phyloP scores from a whole-genome alignment of 306 rosid species.

The Dalbergia cultrata region DNA sequence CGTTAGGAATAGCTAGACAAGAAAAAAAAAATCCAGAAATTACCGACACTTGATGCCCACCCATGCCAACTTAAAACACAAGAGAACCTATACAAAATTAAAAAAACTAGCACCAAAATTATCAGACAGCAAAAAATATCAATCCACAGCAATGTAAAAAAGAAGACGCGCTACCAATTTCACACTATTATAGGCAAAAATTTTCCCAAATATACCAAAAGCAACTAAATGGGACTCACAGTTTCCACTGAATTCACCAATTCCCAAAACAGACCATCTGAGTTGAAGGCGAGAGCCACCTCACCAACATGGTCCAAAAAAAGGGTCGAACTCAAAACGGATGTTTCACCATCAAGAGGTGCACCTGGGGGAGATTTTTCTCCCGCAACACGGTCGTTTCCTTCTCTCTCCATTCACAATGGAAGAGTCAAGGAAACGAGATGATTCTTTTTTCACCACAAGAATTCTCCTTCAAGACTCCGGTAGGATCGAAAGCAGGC shows the following conservation, averaged over 20 bases:
- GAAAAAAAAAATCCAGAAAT: not conserved
- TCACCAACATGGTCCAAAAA: slow-evolving; percentile 75
- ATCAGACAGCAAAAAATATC: slow-evolving; percentile 9
- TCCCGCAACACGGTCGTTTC: slow-evolving; percentile 42
- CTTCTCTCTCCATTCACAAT: slow-evolving; percentile 61
- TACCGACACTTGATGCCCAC: not conserved
- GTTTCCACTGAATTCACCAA: slow-evolving; percentile 45
- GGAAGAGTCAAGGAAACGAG: slow-evolving; percentile 66
- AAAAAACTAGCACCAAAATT: not conserved
- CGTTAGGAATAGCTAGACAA: not conserved
- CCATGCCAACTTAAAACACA: not conserved
- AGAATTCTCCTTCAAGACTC: not conserved
- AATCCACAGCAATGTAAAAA: slow-evolving; percentile 5
- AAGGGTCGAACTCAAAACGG: slow-evolving; percentile 60
- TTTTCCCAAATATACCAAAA: slow-evolving; percentile 5
- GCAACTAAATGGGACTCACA: slow-evolving; percentile 52
- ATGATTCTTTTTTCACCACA: not conserved
- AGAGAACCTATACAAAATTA: not conserved
- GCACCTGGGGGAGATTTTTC: slow-evolving; percentile 42
- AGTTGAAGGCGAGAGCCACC: slow-evolving; percentile 61
- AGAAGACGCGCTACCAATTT: slow-evolving; percentile 19
- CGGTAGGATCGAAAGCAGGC: slow-evolving; percentile 18
- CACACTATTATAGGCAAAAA: slow-evolving; percentile 1
- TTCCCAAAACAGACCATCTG: slow-evolving; percentile 81
- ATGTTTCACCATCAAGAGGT: slow-evolving; percentile 38